Evolutionary conservation across 805 yeast genomes (phyloP), one percentile per base, ranked within the genome.

Genomic region (Zygoascus bituminiphila): DNA sequence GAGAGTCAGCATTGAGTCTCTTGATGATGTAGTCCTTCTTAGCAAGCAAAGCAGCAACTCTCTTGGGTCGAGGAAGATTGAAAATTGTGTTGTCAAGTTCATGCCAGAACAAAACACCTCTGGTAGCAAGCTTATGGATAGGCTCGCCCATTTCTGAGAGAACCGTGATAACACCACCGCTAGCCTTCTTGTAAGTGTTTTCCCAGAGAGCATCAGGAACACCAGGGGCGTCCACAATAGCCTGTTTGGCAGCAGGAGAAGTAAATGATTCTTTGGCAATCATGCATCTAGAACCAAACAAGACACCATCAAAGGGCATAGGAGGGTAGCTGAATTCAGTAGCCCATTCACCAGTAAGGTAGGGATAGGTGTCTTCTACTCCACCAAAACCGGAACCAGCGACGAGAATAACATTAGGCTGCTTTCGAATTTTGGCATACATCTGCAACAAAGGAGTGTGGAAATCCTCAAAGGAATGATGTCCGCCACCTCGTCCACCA

Each of bases 401-500:
- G 62, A 93, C 80, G 60, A 93, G 76, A 49, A 89, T 75, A 59
- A 93, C 88, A 75, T 93, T 93, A 44, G 86, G 64, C 62, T 88
- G 83, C 71, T 88, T 84, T 78, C 99, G 85, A 62, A 93, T 84
- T 74, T 84, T 84, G 57, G 95, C 74, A 71, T 93, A 93, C 91
- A 93, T 93, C 69, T 88, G 96, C 64, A 93, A 73, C 57, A 93
- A 78, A 58, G 98, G 98, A 64, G 89, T 91, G 70, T 93, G 98
- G 93, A 91, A 88, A 73, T 93, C 99, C 76, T 93, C 99, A 64
- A 81, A 93, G 45, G 98, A 91, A 70, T 93, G 99, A 69, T 93
- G 99, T 64, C 99, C 99, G 78, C 99, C 99, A 74, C 97, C 99
- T 78, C 99, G 89, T 70, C 99, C 99, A 78, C 98, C 98, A 51